Evolutionary conservation across 192 early-diverging fungal genomes (phyloP), one percentile per base, ranked within the genome.

Genomic region (Entophlyctis helioformis): DNA sequence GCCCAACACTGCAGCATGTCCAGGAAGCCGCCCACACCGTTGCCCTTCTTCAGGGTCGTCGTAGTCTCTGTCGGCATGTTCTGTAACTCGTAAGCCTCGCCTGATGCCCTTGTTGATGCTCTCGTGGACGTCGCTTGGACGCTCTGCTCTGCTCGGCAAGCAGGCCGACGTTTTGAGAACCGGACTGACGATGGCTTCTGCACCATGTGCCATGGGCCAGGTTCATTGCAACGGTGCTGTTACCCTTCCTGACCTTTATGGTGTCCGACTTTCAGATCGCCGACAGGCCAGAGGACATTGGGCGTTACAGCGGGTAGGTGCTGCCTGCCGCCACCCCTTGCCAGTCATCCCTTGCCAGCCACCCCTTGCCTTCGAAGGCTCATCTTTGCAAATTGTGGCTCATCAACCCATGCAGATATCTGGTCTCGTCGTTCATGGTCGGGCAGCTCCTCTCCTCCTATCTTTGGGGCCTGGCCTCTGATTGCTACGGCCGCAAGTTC

Each of bases 391-490:
- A 31, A 11, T 31, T 4, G 29, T 11, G n/a, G n/a, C n/a, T n/a
- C n/a, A n/a, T n/a, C n/a, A n/a, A n/a, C n/a, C n/a, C n/a, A n/a
- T n/a, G n/a, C n/a, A n/a, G n/a, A n/a, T 53, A 53, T 45, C 24
- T 53, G 8, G 42, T 53, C 16, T 22, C 23, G 15, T 46, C 42
- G 33, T 53, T 49, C 26, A 53, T 53, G 51, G 33, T 53, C 12
- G 41, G 31, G 0, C 56, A 50, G 23, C 23, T 55, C 21, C 24
- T 58, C 21, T 48, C 35, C 18, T 45, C 74, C 1, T 80, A 82
- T 53, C 52, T 71, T n/a, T 88, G 86, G 86, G 79, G 80, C 21
- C 51, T 49, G 15, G 53, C 84, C 24, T 82, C 80, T 2, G 86
- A 88, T 50, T 64, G 72, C 31, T 69, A 36, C 5, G 46, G 46